Percentiles rank a stretch among this genome's conserved stretches.
Evolutionary conservation across 2,329 filamentous ascomycete species (phyloP).

Genomic region (Ceratocystis variospora): DNA sequence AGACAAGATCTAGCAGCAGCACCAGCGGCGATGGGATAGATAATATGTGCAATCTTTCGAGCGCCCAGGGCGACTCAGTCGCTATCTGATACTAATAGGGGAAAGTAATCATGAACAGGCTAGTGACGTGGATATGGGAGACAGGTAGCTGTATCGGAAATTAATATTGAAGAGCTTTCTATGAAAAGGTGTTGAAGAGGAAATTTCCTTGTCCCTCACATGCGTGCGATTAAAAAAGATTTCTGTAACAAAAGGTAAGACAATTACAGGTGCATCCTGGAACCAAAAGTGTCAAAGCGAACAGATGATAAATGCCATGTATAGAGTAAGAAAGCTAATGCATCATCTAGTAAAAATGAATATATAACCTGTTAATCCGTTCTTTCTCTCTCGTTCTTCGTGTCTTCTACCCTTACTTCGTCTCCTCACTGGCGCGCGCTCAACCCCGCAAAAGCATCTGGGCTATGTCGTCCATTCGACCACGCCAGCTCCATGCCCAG

Average conservation of each 20-base stretch:
- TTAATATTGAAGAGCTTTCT: too few species aligned
- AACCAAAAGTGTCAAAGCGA: background rate
- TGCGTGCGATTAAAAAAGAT: too few species aligned
- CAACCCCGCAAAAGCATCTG: constrained; percentile 65
- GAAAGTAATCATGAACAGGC: too few species aligned
- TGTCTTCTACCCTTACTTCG: background rate
- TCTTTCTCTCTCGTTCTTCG: background rate
- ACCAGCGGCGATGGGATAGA: too few species aligned
- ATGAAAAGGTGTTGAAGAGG: too few species aligned
- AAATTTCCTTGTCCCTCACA: too few species aligned
- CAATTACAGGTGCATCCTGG: background rate
- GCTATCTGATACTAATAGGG: too few species aligned
- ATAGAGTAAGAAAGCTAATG: background rate
- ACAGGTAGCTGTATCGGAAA: too few species aligned
- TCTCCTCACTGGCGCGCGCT: constrained; percentile 41
- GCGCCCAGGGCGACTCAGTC: too few species aligned
- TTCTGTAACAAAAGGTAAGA: background rate
- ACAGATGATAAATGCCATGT: background rate
- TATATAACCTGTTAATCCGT: background rate
- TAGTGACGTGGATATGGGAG: too few species aligned
- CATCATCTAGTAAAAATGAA: background rate
- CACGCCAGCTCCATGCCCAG: constrained; percentile 50
- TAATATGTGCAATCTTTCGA: too few species aligned
- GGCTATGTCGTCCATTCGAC: constrained; percentile 60
- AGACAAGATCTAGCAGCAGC: too few species aligned